Percentiles rank a stretch among this genome's conserved stretches.
phyloP scores from a whole-genome alignment of 495 filamentous ascomycete species.

The Daldinia decipiens region DNA sequence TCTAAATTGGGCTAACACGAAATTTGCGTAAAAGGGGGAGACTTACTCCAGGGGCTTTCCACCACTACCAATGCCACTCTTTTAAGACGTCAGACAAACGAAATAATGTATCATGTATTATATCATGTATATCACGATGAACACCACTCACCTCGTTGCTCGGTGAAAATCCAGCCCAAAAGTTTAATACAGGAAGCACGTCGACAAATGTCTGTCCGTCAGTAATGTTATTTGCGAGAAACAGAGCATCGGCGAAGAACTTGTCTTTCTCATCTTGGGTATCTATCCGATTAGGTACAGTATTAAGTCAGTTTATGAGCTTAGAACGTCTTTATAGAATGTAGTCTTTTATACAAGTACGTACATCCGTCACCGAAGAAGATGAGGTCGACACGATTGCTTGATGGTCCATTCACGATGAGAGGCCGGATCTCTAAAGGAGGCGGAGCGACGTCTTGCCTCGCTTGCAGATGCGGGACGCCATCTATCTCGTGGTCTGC shows the following conservation, averaged over 20 bases:
- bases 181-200: constrained; percentile 40
- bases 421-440: constrained; percentile 44
- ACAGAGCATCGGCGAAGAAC: constrained; percentile 44
- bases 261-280: constrained; percentile 44
- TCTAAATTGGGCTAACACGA: not conserved
- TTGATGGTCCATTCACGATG: constrained; percentile 43
- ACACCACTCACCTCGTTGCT: constrained; percentile 34
- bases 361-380: constrained; percentile 46
- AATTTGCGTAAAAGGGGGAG: not conserved
- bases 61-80: constrained; percentile 42
- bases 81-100: constrained; percentile 20
- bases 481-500: constrained; percentile 30
- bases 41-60: constrained; percentile 40
- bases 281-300: constrained; percentile 24
- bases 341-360: constrained; percentile 3
- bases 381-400: constrained; percentile 43
- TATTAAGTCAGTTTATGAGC: constrained; percentile 6
- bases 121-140: not conserved
- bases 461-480: constrained; percentile 29
- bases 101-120: not conserved
- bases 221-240: constrained; percentile 40
- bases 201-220: constrained; percentile 43
- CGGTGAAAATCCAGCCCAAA: constrained; percentile 44
- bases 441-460: constrained; percentile 32
- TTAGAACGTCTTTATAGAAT: no score